phyloP scores from a whole-genome alignment of 371 early-diverging fungal species.

The Massospora cicadina region DNA sequence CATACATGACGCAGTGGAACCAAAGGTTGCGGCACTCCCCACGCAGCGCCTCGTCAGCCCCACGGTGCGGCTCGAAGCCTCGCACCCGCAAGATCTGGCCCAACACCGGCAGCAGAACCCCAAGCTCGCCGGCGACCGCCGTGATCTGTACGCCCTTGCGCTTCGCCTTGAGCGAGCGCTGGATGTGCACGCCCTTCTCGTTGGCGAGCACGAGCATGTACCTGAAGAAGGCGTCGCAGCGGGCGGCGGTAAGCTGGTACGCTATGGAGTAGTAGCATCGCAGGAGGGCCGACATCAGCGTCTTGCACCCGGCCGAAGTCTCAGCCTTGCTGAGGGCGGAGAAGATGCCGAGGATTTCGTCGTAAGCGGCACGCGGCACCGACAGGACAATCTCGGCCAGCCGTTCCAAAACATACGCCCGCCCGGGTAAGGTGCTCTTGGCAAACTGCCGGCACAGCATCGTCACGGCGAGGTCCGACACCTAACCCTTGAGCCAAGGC shows the following conservation, averaged over 20 bases:
- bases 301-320: conserved; percentile 26
- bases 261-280: conserved; percentile 29
- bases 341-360: conserved; percentile 31
- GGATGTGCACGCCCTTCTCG: conserved; percentile 48
- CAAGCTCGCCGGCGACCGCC: conserved; percentile 35
- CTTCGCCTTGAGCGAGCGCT: conserved; percentile 25
- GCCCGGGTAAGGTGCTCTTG: conserved; percentile 24
- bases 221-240: conserved; percentile 31
- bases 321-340: conserved; percentile 27
- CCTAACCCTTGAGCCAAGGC: conserved; percentile 16
- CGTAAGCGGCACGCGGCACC: conserved; percentile 26
- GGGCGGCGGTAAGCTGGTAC: conserved; percentile 26
- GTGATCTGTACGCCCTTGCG: conserved; percentile 28
- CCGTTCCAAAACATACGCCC: conserved; percentile 28
- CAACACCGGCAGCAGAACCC: conserved; percentile 44
- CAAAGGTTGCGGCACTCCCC: conserved; percentile 71
- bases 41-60: conserved; percentile 39
- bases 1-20: conserved; percentile 68
- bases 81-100: conserved; percentile 33
- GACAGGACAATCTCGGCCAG: conserved; percentile 40
- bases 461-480: conserved; percentile 37
- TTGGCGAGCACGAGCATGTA: conserved; percentile 40
- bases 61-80: conserved; percentile 38
- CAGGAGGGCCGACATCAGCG: conserved; percentile 23
- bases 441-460: conserved; percentile 36